A percentile compares a stretch with the other conserved stretches of the same genome.
phyloP scores from a whole-genome alignment of 108 stramenopile genomes.

The Hondaea fermentalgiana region DNA sequence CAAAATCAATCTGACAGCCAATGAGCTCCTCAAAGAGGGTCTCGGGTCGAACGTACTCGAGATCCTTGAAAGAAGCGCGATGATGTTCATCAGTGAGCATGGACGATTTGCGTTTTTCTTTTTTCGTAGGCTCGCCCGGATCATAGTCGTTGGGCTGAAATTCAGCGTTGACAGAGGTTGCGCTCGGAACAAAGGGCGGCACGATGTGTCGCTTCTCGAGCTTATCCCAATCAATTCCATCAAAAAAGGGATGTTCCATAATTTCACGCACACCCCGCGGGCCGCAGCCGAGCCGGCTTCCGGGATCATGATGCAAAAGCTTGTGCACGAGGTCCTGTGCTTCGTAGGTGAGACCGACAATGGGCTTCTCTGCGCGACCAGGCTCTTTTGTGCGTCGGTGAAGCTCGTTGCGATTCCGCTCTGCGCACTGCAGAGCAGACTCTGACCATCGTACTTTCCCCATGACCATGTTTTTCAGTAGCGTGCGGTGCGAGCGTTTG shows the following conservation, averaged over 20 bases:
- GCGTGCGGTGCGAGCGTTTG: constrained; percentile 5
- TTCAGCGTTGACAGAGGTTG: neutral
- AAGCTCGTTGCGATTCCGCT: neutral
- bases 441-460: neutral
- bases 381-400: neutral
- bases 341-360: neutral
- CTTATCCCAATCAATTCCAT: constrained; percentile 2
- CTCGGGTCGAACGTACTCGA: constrained; percentile 7
- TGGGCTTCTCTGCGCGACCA: neutral
- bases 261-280: neutral
- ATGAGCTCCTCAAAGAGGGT: constrained; percentile 13
- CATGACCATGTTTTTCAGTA: neutral
- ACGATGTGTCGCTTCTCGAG: neutral
- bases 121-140: neutral
- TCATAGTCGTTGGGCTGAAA: neutral
- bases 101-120: neutral
- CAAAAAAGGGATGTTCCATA: neutral
- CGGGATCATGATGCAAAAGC: neutral
- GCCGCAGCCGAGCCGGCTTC: neutral
- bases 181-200: neutral
- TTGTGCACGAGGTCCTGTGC: neutral
- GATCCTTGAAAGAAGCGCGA: neutral
- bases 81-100: neutral
- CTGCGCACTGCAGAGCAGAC: neutral
- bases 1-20: neutral